Evolutionary conservation across 2,329 filamentous ascomycete genomes (phyloP).

Genomic region (Alternaria panax): DNA sequence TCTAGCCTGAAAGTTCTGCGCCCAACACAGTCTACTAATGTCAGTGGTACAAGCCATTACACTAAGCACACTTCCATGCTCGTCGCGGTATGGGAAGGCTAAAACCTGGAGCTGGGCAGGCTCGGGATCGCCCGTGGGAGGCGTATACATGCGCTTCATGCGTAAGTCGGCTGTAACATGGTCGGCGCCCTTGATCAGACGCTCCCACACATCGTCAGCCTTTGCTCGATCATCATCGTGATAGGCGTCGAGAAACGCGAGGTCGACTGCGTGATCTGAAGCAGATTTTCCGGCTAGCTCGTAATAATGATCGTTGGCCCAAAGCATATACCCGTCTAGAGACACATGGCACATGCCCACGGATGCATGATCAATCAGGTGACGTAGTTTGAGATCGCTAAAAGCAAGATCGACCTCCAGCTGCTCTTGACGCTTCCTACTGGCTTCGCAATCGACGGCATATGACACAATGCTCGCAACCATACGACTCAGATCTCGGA

Average conservation of each 20-base stretch:
- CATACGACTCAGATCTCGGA: slow-evolving; percentile 43
- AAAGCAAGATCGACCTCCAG: slow-evolving; percentile 46
- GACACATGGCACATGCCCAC: slow-evolving; percentile 46
- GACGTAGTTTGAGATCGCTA: slow-evolving; percentile 45
- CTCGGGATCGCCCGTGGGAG: slow-evolving; percentile 41
- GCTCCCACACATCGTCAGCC: slow-evolving; percentile 35
- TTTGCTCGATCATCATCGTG: slow-evolving; percentile 37
- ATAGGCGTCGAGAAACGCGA: slow-evolving; percentile 38
- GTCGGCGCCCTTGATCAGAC: slow-evolving; percentile 32
- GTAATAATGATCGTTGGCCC: slow-evolving; percentile 48
- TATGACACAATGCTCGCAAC: slow-evolving; percentile 39
- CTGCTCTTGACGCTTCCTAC: slow-evolving; percentile 36
- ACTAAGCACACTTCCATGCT: slow-evolving; percentile 38
- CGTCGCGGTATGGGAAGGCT: slow-evolving; percentile 45
- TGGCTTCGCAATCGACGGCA: slow-evolving; percentile 31
- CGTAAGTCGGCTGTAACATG: slow-evolving; percentile 40
- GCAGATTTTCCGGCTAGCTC: slow-evolving; percentile 32
- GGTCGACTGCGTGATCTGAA: slow-evolving; percentile 22
- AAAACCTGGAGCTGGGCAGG: slow-evolving; percentile 44
- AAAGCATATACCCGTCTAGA: slow-evolving; percentile 40
- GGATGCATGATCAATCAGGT: slow-evolving; percentile 46
- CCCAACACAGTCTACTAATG: slow-evolving; percentile 51
- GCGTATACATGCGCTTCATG: slow-evolving; percentile 40
- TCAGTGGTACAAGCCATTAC: slow-evolving; percentile 52
- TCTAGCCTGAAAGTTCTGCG: slow-evolving; percentile 49